A percentile compares a stretch with the other conserved stretches of the same genome.
Conservation (phyloP, 2,329 filamentous ascomycete species). For the Aspergillus sp. region DNA sequence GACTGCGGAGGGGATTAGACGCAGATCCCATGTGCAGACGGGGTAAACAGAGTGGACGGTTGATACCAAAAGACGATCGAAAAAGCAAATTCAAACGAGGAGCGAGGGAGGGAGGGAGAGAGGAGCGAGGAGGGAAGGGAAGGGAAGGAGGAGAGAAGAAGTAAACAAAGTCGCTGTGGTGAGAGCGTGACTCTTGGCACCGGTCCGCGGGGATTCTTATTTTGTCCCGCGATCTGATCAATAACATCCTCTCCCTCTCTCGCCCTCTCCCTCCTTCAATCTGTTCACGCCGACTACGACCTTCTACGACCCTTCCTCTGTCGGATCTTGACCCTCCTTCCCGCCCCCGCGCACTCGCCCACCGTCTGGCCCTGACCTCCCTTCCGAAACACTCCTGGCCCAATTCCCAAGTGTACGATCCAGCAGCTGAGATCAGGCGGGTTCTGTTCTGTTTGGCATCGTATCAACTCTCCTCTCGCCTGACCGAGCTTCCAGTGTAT, state of each 20-base stretch:
- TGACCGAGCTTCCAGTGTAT: background rate
- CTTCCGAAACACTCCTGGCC: background rate
- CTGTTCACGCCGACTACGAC: background rate
- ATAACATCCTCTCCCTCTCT: background rate
- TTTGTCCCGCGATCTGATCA: background rate
- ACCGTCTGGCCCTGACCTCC: background rate
- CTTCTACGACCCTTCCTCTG: background rate
- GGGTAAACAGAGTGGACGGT: background rate
- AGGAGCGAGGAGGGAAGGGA: constrained; percentile 2
- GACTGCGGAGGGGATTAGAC: background rate
- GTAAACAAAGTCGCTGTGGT: constrained; percentile 19
- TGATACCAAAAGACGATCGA: background rate
- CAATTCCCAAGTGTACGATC: constrained; percentile 1
- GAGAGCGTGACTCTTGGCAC: constrained; percentile 13
- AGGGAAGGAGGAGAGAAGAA: constrained; percentile 1
- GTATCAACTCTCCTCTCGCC: background rate
- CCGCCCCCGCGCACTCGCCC: background rate
- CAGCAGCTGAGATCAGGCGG: no score
- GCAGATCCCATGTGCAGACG: background rate
- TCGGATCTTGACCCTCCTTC: background rate
- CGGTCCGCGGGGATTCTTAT: background rate
- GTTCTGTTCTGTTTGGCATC: background rate
- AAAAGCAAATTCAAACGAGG: background rate
- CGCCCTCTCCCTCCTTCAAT: background rate
- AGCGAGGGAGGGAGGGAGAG: background rate